Conservation (phyloP, 1,284 basidiomycete genomes). For the Ceratobasidium sp. region DNA sequence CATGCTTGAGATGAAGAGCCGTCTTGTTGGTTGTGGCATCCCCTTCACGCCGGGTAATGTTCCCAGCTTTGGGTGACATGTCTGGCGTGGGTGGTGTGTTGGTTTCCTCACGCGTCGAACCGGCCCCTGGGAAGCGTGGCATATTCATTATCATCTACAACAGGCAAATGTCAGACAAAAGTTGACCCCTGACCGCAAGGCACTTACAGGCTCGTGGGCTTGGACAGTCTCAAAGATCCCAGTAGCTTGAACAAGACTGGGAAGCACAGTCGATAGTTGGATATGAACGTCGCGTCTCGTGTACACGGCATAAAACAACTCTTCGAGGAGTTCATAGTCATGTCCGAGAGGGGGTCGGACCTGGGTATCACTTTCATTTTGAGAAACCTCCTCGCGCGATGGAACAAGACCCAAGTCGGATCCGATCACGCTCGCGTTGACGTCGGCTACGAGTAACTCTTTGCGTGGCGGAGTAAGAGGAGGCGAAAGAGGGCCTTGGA, state of each 20-base stretch:
- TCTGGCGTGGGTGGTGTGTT: slow-evolving; percentile 28
- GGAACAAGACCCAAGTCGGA: slow-evolving; percentile 2
- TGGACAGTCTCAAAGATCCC: neutral
- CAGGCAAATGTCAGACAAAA: neutral
- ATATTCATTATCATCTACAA: neutral
- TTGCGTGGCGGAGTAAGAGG: slow-evolving; percentile 19
- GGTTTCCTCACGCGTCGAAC: neutral
- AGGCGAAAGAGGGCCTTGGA: slow-evolving; percentile 21
- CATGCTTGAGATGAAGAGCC: slow-evolving; percentile 7
- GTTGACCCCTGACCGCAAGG: neutral
- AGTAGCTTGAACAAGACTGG: neutral
- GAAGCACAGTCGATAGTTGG: slow-evolving; percentile 30
- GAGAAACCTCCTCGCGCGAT: neutral
- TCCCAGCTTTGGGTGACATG: slow-evolving; percentile 26
- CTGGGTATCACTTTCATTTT: neutral
- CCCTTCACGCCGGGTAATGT: neutral
- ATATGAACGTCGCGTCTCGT: slow-evolving; percentile 32
- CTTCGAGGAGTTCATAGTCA: slow-evolving; percentile 37
- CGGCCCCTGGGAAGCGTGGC: neutral
- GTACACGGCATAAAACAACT: slow-evolving; percentile 38
- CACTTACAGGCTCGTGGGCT: neutral
- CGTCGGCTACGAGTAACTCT: neutral
- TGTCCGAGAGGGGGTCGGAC: slow-evolving; percentile 16
- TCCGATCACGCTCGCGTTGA: neutral
- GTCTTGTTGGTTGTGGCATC: slow-evolving; percentile 3